phyloP scores from a whole-genome alignment of 257 asterid species.

The Salvia hispanica region DNA sequence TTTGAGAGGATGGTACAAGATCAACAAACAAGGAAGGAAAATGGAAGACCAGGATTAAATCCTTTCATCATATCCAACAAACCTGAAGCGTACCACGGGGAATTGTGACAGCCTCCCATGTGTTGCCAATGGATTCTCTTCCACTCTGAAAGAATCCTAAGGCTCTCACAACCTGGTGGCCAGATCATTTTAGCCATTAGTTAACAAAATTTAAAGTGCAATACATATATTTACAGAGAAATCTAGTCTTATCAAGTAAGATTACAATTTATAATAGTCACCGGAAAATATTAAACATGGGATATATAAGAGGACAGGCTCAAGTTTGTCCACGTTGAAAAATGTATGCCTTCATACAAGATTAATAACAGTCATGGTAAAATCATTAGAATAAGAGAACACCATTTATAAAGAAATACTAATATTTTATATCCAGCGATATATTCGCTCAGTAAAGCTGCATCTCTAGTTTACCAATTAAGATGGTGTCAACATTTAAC shows the following conservation, averaged over 20 bases:
- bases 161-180: conserved; percentile 90
- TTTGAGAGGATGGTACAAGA: not conserved
- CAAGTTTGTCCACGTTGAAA: not conserved
- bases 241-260: not conserved
- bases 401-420: not conserved
- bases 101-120: conserved; percentile 82
- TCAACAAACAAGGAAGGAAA: conserved; percentile 21
- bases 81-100: conserved; percentile 99
- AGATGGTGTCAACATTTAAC: not conserved
- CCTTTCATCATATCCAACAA: conserved; percentile 49
- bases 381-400: not conserved
- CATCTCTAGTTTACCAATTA: not conserved
- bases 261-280: conserved; percentile 10
- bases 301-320: not conserved
- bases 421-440: not conserved
- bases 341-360: not conserved
- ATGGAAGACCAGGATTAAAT: conserved; percentile 17
- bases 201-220: not conserved
- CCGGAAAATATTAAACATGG: not conserved
- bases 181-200: conserved; percentile 33
- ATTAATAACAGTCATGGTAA: not conserved
- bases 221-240: not conserved
- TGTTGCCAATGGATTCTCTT: conserved; percentile 50
- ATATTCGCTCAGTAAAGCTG: not conserved
- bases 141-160: conserved; percentile 73